Percentiles rank a stretch among this genome's conserved stretches.
Evolutionary conservation across 202 grass and related monocot species (phyloP).

Genomic region (Hordeum pubiflorum): DNA sequence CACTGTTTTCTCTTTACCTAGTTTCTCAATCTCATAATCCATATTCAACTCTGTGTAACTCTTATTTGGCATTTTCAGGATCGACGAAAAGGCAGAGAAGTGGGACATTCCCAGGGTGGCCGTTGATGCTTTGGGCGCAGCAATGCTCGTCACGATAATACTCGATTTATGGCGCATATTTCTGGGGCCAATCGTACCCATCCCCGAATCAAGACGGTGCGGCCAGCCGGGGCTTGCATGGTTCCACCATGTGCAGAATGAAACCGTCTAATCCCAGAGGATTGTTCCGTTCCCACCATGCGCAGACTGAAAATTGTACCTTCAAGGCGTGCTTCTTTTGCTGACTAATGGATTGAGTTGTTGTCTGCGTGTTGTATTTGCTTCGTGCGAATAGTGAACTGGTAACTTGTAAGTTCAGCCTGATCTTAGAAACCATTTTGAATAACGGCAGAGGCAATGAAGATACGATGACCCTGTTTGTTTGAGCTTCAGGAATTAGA

Average conservation of each 20-base stretch:
- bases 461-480: neutral
- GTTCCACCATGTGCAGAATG: constrained; percentile 57
- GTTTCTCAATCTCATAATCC: neutral
- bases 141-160: constrained; percentile 93
- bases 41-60: neutral
- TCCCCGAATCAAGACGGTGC: constrained; percentile 41
- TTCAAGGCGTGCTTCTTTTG: neutral
- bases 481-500: too few relatives aligned
- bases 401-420: neutral
- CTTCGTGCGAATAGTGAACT: neutral
- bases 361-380: neutral
- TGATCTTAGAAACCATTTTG: neutral
- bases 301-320: neutral
- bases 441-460: neutral
- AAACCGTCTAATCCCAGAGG: constrained; percentile 20
- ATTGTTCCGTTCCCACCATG: neutral
- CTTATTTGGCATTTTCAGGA: constrained; percentile 40
- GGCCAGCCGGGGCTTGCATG: constrained; percentile 65
- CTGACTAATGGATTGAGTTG: neutral
- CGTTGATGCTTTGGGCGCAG: constrained; percentile 72
- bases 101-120: constrained; percentile 82
- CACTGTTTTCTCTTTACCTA: neutral
- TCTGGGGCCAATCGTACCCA: constrained; percentile 61
- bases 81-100: constrained; percentile 69
- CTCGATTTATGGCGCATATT: constrained; percentile 88